phyloP scores from a whole-genome alignment of 805 yeast genomes.

The Wickerhamiella kurtzmanii region DNA sequence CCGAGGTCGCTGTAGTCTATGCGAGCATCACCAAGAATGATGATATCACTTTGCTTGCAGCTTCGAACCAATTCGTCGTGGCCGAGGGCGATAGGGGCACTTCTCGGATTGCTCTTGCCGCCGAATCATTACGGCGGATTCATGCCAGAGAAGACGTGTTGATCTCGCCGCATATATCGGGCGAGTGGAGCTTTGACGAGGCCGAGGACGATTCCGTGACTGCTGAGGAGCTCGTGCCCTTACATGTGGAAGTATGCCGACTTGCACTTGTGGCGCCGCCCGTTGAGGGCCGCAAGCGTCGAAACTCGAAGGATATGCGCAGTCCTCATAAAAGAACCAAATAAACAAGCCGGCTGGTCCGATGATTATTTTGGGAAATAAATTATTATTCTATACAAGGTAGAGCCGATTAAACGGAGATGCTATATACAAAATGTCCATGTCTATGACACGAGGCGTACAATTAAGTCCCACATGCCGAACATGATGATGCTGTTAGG shows the following conservation, averaged over 20 bases:
- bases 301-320: neutral
- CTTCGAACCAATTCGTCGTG: neutral
- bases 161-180: neutral
- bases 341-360: neutral
- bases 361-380: neutral
- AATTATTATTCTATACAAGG: no score
- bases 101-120: neutral
- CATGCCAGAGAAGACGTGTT: neutral
- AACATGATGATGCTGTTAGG: slow-evolving; percentile 98
- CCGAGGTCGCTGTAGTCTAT: neutral
- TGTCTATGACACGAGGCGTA: slow-evolving; percentile 34
- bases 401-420: no score
- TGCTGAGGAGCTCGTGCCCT: neutral
- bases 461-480: slow-evolving; percentile 93
- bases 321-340: neutral
- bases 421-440: neutral
- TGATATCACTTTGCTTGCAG: neutral
- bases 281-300: neutral
- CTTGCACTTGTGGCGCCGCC: neutral
- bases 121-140: neutral
- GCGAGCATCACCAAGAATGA: neutral
- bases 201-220: neutral
- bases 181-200: neutral
- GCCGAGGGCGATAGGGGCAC: neutral
- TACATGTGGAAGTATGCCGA: neutral